A percentile compares a stretch with the other conserved stretches of the same genome.
phyloP scores from a whole-genome alignment of 2,329 filamentous ascomycete genomes.

The Coccinonectria pachysandricola region DNA sequence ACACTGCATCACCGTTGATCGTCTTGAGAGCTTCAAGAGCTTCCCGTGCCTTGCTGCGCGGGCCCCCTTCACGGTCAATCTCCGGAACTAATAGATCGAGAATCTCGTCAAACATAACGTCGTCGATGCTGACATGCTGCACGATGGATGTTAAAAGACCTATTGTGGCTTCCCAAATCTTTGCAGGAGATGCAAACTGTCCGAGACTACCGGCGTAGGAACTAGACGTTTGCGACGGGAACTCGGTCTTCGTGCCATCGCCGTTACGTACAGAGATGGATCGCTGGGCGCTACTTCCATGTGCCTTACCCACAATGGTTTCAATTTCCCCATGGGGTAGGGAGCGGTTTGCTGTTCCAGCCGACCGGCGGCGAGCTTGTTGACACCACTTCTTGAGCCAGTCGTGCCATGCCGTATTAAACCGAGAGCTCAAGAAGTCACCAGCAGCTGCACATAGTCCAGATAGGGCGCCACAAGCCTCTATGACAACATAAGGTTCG shows the following conservation, averaged over 20 bases:
- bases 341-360: conserved; percentile 8
- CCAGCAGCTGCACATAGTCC: conserved; percentile 63
- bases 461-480: conserved; percentile 58
- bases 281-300: conserved; percentile 16
- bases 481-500: conserved; percentile 58
- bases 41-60: conserved; percentile 36
- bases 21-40: conserved; percentile 53
- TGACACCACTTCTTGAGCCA: conserved; percentile 41
- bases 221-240: conserved; percentile 3
- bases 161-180: conserved; percentile 55
- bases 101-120: conserved; percentile 62
- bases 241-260: conserved; percentile 10
- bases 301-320: conserved; percentile 7
- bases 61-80: conserved; percentile 25
- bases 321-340: conserved; percentile 12
- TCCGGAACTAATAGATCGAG: conserved; percentile 47
- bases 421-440: conserved; percentile 67
- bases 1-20: conserved; percentile 66
- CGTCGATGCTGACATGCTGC: conserved; percentile 51
- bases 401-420: conserved; percentile 62
- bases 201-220: conserved; percentile 33
- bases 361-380: conserved; percentile 31
- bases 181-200: conserved; percentile 49
- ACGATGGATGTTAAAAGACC: conserved; percentile 51
- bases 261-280: conserved; percentile 24